Evolutionary conservation across 768 basidiomycete species (phyloP).

Genomic region (Agrocybe chaxingu): DNA sequence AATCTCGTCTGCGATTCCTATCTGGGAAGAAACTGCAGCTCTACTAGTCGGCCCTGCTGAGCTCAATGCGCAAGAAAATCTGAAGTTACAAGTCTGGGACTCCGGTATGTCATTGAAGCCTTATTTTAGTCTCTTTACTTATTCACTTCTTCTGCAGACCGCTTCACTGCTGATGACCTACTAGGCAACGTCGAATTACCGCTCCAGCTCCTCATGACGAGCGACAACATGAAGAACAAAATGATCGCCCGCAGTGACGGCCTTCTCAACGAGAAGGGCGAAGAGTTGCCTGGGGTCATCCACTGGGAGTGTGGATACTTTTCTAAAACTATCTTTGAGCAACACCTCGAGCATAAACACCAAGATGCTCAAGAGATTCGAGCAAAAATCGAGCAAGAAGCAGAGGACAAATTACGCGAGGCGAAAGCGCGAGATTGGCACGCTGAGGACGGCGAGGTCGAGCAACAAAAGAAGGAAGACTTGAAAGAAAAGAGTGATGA

Average conservation of each 20-base stretch:
- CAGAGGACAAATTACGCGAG: constrained; percentile 51
- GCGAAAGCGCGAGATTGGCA: constrained; percentile 19
- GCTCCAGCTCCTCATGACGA: constrained; percentile 30
- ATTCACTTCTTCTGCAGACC: constrained; percentile 25
- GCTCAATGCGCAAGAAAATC: constrained; percentile 60
- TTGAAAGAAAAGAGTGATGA: constrained; percentile 34
- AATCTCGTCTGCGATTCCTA: constrained; percentile 58
- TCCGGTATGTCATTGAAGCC: constrained; percentile 38
- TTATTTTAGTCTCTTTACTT: background rate
- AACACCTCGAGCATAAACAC: constrained; percentile 27
- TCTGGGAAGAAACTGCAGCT: constrained; percentile 68
- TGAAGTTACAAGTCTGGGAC: constrained; percentile 71
- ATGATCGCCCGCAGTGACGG: constrained; percentile 44
- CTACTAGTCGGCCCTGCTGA: constrained; percentile 63
- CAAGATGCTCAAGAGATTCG: constrained; percentile 35
- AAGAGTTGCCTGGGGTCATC: constrained; percentile 33
- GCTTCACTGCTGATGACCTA: constrained; percentile 44
- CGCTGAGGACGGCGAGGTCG: constrained; percentile 23
- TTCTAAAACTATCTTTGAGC: constrained; percentile 41
- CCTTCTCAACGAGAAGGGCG: constrained; percentile 31
- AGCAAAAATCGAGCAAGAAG: constrained; percentile 31
- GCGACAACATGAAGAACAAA: constrained; percentile 38
- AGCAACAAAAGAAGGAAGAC: constrained; percentile 35
- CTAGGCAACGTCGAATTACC: constrained; percentile 46
- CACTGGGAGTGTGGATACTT: constrained; percentile 53